Conservation (phyloP, 2,329 filamentous ascomycete genomes). For the Magnaporthiopsis poae region DNA sequence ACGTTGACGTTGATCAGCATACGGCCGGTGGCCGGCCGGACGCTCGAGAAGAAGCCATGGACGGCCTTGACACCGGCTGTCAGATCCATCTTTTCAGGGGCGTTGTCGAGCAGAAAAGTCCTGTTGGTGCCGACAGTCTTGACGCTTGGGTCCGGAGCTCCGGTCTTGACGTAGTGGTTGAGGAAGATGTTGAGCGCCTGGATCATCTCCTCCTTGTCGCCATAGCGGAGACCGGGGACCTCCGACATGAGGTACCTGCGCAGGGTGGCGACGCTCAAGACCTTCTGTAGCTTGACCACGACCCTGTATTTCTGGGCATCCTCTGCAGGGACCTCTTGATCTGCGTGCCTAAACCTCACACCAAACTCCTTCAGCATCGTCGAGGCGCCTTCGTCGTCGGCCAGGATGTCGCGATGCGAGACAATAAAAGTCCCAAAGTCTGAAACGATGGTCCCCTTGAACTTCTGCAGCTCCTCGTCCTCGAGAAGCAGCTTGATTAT, state of each 20-base stretch:
- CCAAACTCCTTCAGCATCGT: background rate
- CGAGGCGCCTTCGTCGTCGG: slow-evolving; percentile 2
- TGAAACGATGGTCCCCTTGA: slow-evolving; percentile 18
- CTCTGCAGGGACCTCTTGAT: slow-evolving; percentile 19
- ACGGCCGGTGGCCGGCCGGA: slow-evolving; percentile 42
- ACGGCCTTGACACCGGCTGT: slow-evolving; percentile 23
- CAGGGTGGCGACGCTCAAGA: slow-evolving; percentile 17
- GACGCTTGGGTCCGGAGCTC: slow-evolving; percentile 9
- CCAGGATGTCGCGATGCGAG: slow-evolving; percentile 16
- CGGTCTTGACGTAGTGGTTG: slow-evolving; percentile 24
- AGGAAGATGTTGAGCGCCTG: slow-evolving; percentile 67
- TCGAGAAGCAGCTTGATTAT: slow-evolving; percentile 18
- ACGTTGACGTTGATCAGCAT: slow-evolving; percentile 47
- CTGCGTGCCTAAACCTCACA: slow-evolving; percentile 21
- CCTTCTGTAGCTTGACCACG: slow-evolving; percentile 17
- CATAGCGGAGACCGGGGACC: slow-evolving; percentile 13
- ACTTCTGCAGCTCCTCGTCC: slow-evolving; percentile 14
- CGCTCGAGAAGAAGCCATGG: slow-evolving; percentile 47
- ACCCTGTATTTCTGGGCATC: slow-evolving; percentile 16
- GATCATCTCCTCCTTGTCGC: slow-evolving; percentile 35
- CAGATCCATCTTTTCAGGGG: slow-evolving; percentile 15
- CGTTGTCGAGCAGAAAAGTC: slow-evolving; percentile 16
- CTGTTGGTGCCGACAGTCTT: slow-evolving; percentile 22
- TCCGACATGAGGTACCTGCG: slow-evolving; percentile 20
- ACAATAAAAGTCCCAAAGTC: slow-evolving; percentile 25